Percentiles rank a stretch among this genome's conserved stretches.
Conservation (phyloP, 805 yeast genomes). For the Sugiyamaella mastotermitis region DNA sequence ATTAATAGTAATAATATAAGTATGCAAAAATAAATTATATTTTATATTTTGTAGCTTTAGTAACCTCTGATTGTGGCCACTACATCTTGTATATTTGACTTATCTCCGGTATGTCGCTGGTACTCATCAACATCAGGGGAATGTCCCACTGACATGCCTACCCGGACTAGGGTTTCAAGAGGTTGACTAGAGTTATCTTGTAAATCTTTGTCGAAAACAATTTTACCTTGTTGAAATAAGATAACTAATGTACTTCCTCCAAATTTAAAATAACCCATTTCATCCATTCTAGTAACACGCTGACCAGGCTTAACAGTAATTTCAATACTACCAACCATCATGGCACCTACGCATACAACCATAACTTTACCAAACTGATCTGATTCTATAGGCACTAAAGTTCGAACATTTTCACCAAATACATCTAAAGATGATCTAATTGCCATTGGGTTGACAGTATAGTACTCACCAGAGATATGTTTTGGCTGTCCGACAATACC, state of each 20-base stretch:
- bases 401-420: constrained; percentile 84
- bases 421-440: constrained; percentile 82
- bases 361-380: constrained; percentile 71
- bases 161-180: constrained; percentile 77
- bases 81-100: no score
- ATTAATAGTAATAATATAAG: no score
- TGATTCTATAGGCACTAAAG: constrained; percentile 70
- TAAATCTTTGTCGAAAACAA: constrained; percentile 67
- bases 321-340: constrained; percentile 95
- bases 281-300: constrained; percentile 61
- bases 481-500: constrained; percentile 65
- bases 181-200: constrained; percentile 57
- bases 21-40: no score
- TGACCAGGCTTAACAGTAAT: constrained; percentile 62
- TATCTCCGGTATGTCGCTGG: constrained; percentile 42
- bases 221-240: constrained; percentile 43
- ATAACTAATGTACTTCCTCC: constrained; percentile 88
- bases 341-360: constrained; percentile 86
- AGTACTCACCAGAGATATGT: constrained; percentile 81
- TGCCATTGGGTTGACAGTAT: constrained; percentile 98
- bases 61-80: no score
- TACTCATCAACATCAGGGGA: constrained; percentile 43
- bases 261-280: constrained; percentile 89
- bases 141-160: constrained; percentile 93
- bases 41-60: no score